Conservation (phyloP, 2,329 filamentous ascomycete species). For the Cordyceps cicadae region DNA sequence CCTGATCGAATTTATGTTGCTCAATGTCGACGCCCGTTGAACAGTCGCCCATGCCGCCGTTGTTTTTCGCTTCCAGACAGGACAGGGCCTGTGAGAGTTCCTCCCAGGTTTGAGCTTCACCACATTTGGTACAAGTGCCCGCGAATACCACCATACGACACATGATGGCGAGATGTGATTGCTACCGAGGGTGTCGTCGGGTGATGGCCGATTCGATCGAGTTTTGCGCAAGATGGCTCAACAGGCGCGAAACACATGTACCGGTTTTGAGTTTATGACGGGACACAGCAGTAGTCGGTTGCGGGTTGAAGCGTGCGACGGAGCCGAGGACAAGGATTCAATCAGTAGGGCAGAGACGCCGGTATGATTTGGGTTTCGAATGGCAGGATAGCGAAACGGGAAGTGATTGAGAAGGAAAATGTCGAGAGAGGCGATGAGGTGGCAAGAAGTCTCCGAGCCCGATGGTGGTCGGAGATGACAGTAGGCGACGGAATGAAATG, state of each 20-base stretch:
- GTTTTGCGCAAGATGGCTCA: neutral
- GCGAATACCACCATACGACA: constrained; percentile 39
- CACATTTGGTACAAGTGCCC: constrained; percentile 37
- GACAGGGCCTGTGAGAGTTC: constrained; percentile 38
- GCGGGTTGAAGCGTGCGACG: neutral
- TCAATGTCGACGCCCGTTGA: constrained; percentile 31
- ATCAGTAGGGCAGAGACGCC: neutral
- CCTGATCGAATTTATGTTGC: constrained; percentile 39
- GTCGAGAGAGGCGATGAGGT: neutral
- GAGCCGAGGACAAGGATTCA: neutral
- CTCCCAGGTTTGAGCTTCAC: constrained; percentile 31
- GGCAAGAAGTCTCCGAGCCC: neutral
- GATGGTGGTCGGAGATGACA: neutral
- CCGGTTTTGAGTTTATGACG: neutral
- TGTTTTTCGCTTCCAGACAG: constrained; percentile 43
- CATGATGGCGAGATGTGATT: constrained; percentile 24
- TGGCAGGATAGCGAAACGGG: neutral
- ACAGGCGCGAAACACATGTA: neutral
- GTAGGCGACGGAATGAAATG: neutral
- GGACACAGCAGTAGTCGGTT: neutral
- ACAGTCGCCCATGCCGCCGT: constrained; percentile 37
- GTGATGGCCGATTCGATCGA: neutral
- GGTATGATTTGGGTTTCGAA: neutral
- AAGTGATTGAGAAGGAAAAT: neutral
- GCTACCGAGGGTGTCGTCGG: neutral